Evolutionary conservation across 225 moss, liverwort and hornwort species (phyloP).

Genomic region (Pseudisothecium myosuroides): DNA sequence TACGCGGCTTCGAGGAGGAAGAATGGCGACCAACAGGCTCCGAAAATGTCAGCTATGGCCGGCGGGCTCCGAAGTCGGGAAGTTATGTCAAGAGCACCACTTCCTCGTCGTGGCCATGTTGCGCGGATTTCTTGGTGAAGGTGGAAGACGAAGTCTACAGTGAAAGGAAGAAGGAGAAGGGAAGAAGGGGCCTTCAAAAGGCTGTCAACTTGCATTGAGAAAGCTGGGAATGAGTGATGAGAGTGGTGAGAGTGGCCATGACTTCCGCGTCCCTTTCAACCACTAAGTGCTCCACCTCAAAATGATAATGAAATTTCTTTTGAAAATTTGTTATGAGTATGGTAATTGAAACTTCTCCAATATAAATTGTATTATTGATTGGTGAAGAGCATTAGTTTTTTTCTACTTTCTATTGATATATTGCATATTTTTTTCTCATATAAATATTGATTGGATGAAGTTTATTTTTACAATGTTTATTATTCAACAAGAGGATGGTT

Average conservation of each 20-base stretch:
- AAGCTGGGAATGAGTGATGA: not conserved
- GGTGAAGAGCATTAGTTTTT: rapidly evolving
- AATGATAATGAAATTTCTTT: too few relatives aligned
- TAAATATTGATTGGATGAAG: not conserved
- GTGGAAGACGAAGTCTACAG: not conserved
- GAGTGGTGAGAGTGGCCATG: not conserved
- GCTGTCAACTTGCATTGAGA: not conserved
- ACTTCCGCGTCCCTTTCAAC: not conserved
- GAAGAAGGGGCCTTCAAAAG: not conserved
- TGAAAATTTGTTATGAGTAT: too few relatives aligned
- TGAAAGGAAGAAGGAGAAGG: rapidly evolving
- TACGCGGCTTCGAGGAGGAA: not conserved
- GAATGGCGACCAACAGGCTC: not conserved
- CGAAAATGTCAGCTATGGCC: not conserved
- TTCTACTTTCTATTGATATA: not conserved
- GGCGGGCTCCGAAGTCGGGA: not conserved
- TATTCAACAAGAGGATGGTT: rapidly evolving
- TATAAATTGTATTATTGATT: not conserved
- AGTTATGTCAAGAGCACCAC: not conserved
- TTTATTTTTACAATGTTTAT: not conserved
- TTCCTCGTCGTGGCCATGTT: not conserved
- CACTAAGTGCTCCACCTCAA: too few relatives aligned
- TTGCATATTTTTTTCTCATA: not conserved
- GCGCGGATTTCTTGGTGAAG: not conserved
- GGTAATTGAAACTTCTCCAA: too few relatives aligned